Base-by-base conservation (phyloP, 306 rosid genomes). In the Acacia crassicarpa region DNA sequence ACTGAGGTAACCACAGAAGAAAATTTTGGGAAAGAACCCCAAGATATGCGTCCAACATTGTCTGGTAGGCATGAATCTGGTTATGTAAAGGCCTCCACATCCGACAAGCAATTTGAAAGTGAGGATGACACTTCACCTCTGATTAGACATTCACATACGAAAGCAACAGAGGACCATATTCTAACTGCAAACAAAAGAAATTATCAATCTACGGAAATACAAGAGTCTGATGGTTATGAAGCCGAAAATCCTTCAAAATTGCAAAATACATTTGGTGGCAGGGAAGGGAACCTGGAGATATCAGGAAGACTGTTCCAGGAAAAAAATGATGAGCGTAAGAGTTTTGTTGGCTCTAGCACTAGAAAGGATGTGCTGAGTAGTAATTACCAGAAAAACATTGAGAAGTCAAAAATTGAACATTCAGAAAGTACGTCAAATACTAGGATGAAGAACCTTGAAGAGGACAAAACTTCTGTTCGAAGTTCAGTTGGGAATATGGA, bases 401-500 rank as follows among this genome's bases (percentile, higher is more conserved):
- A 80, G 82, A 67, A 69, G 78, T 84, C 87, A 46, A 84, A 82
- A 66, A 30, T 80, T 82, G 88, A 86, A 85, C 89, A 81, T 76
- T 77, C 82, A 78, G 84, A 83, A 78, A 81, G 82, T 82, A 82
- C 76, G 82, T 87, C 88, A 30, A 84, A 83, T 80, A 70, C 77
- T 43, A 71, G 85, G 76, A 80, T 79, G 78, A 83, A 78, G 81
- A 80, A 61, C 33, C 75, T 69, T 46, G 87, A 79, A 79, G 91
- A 80, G 75, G 80, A 85, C 76, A 80, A 82, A 49, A 14, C 56
- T 81, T 76, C 83, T 59, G 78, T 75, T 75, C 46, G 30, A 44
- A 77, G 81, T 86, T 85, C 90, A 67, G 78, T 70, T 54, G 89
- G 86, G 83, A 88, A 78, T 85, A 76, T 73, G 76, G 87, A 90